phyloP scores from a whole-genome alignment of 2,329 filamentous ascomycete species.

The Hypomyces perniciosus region DNA sequence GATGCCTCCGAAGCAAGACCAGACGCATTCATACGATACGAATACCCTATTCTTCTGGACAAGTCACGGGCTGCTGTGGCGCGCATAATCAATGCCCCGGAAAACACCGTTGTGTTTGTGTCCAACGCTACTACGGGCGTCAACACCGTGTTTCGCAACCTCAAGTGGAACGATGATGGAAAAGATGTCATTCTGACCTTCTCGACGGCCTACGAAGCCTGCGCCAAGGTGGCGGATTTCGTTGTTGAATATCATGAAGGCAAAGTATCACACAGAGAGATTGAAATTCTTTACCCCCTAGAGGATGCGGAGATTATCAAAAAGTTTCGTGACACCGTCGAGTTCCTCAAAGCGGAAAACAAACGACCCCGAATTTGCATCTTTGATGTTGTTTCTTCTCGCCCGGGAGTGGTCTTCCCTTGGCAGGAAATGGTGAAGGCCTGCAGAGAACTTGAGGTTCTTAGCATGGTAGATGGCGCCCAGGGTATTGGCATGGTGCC shows the following conservation, averaged over 20 bases:
- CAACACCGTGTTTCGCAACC: slow-evolving; percentile 13
- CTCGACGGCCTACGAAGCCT: slow-evolving; percentile 70
- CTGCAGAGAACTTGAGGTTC: slow-evolving; percentile 60
- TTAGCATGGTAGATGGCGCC: slow-evolving; percentile 77
- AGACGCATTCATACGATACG: slow-evolving; percentile 49
- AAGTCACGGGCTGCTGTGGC: slow-evolving; percentile 52
- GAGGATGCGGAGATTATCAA: slow-evolving; percentile 60
- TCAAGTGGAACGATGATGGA: slow-evolving; percentile 47
- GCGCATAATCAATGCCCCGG: slow-evolving; percentile 57
- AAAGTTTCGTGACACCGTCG: slow-evolving; percentile 54
- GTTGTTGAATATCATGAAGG: slow-evolving; percentile 35
- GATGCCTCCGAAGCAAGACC: slow-evolving; percentile 61
- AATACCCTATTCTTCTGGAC: slow-evolving; percentile 54
- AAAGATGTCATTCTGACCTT: slow-evolving; percentile 77
- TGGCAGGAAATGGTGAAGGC: slow-evolving; percentile 60
- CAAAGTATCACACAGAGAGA: slow-evolving; percentile 40
- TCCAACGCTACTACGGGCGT: slow-evolving; percentile 50
- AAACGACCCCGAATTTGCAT: slow-evolving; percentile 58
- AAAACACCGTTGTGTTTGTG: slow-evolving; percentile 67
- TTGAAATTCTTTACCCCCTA: slow-evolving; percentile 62
- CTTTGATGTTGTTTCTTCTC: slow-evolving; percentile 74
- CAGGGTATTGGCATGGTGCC: slow-evolving; percentile 77
- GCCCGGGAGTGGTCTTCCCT: slow-evolving; percentile 74
- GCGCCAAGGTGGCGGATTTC: slow-evolving; percentile 53
- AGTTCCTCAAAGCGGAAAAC: slow-evolving; percentile 45